Evolutionary conservation across 2,329 filamentous ascomycete species (phyloP).

Genomic region (Colletotrichum sp.): DNA sequence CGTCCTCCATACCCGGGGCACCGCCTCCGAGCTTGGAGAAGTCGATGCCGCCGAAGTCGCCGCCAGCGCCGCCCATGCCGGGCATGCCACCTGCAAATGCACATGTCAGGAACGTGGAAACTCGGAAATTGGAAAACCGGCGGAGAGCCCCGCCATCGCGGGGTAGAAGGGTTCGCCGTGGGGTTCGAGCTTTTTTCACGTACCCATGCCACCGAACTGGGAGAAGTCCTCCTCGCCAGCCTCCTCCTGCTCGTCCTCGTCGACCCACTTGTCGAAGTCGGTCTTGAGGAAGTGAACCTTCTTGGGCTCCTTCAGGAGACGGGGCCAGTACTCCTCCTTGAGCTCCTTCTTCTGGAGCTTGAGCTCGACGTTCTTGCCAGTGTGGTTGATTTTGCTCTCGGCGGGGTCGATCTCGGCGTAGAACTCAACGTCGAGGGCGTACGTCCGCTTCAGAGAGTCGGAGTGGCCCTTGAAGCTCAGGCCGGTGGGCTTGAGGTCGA

Average conservation of each 20-base stretch:
- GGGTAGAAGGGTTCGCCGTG: neutral
- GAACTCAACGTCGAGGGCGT: conserved; percentile 85
- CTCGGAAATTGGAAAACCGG: neutral
- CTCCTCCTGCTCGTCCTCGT: conserved; percentile 98
- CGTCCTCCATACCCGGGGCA: conserved; percentile 48
- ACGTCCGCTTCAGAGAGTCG: conserved; percentile 83
- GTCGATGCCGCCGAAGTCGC: conserved; percentile 86
- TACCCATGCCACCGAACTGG: conserved; percentile 70
- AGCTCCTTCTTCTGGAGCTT: conserved; percentile 97
- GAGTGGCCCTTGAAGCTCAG: conserved; percentile 86
- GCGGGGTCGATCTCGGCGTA: conserved; percentile 88
- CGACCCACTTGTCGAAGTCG: conserved; percentile 99
- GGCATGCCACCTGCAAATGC: conserved; percentile 54
- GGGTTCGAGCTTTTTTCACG: conserved; percentile 32
- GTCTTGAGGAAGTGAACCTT: conserved; percentile 98
- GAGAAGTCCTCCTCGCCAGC: conserved; percentile 80
- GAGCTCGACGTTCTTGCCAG: conserved; percentile 84
- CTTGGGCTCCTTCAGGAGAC: conserved; percentile 87
- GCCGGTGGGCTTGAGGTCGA: conserved; percentile 79
- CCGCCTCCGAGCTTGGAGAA: conserved; percentile 86
- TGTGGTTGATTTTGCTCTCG: conserved; percentile 88
- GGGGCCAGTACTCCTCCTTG: conserved; percentile 93
- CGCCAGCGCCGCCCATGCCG: conserved; percentile 51
- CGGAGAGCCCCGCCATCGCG: neutral
- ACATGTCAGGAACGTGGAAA: conserved; percentile 3